Evolutionary conservation across 225 moss, liverwort and hornwort genomes (phyloP), one percentile per base, ranked within the genome.

Genomic region (Pseudoscleropodium purum): DNA sequence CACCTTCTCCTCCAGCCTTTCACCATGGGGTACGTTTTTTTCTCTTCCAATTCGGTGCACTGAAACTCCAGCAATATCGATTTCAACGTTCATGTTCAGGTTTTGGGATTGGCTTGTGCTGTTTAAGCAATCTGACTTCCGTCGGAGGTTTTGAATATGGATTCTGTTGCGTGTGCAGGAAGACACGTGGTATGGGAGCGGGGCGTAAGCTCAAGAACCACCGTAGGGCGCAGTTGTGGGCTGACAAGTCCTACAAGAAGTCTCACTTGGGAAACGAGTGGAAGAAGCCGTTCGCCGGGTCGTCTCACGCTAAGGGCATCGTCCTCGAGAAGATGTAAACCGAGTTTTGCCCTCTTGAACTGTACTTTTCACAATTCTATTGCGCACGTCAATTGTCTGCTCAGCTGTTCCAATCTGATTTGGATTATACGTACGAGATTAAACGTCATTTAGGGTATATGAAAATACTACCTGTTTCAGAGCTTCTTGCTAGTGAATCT

Each of bases 181-280:
- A 93, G 90, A 97, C 97, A 87, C 93, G 97, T 93, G 97, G 97
- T 95, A 96, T 97, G 97, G 96, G 96, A 96, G 97, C 95, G 20
- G 96, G 97, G 94, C 97, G 95, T 33, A 97, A 97, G 93, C 96
- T 97, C 90, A 97, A 96, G 92, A 96, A 94, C 91, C 97, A 97
- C 72, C 95, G 95, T 61, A 92, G 96, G 66, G 95, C 95, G 41
- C 96, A 97, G 91, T 82, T 96, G 76, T 97, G 97, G 97, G 97
- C 96, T 68, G 97, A 97, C 88, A 97, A 97, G 91, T 97, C 97
- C 21, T 97, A 97, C 92, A 97, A 97, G 93, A 97, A 97, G 89
- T 93, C 93, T 90, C 97, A 96, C 90, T 92, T 97, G 88, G 96
- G 97, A 47, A 97, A 97, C 79, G 96, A 97, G 94, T 97, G 95